Percentiles rank a stretch among this genome's conserved stretches.
phyloP scores from a whole-genome alignment of 257 asterid species.

The Ehretia macrophylla region DNA sequence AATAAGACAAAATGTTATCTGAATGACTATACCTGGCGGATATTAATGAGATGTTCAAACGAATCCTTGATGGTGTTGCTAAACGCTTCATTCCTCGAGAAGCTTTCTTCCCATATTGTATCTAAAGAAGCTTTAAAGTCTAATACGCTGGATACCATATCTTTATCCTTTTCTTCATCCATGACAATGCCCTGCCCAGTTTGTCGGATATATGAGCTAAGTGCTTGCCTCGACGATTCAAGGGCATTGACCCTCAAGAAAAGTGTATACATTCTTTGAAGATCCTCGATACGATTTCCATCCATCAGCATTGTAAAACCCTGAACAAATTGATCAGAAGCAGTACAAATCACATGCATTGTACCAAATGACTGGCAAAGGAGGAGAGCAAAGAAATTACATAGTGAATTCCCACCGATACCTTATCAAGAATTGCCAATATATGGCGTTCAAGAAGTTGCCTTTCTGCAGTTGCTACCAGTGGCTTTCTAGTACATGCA shows the following conservation, averaged over 20 bases:
- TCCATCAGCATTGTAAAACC: constrained; percentile 84
- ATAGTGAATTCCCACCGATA: constrained; percentile 6
- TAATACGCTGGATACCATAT: constrained; percentile 82
- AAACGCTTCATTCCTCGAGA: constrained; percentile 76
- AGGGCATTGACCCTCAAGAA: constrained; percentile 74
- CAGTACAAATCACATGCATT: no score
- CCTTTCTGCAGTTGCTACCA: constrained; percentile 79
- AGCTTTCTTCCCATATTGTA: constrained; percentile 89
- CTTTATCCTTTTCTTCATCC: constrained; percentile 98
- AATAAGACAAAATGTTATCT: no score
- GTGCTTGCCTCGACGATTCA: constrained; percentile 75
- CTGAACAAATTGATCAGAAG: constrained; percentile 32
- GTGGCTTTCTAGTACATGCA: constrained; percentile 72
- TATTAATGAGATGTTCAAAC: constrained; percentile 90
- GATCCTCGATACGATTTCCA: constrained; percentile 87
- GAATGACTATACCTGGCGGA: constrained; percentile 40
- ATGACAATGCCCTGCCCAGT: constrained; percentile 87
- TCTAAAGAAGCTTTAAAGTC: constrained; percentile 88
- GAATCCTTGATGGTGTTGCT: constrained; percentile 94
- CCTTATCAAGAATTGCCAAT: constrained; percentile 90
- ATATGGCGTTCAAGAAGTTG: constrained; percentile 82
- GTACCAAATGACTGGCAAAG: no score
- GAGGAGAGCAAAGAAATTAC: no score
- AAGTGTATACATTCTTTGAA: constrained; percentile 76
- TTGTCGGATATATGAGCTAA: constrained; percentile 74